A percentile compares a stretch with the other conserved stretches of the same genome.
Conservation (phyloP, 768 basidiomycete species). For the Cystobasidiopsis lactophilus region DNA sequence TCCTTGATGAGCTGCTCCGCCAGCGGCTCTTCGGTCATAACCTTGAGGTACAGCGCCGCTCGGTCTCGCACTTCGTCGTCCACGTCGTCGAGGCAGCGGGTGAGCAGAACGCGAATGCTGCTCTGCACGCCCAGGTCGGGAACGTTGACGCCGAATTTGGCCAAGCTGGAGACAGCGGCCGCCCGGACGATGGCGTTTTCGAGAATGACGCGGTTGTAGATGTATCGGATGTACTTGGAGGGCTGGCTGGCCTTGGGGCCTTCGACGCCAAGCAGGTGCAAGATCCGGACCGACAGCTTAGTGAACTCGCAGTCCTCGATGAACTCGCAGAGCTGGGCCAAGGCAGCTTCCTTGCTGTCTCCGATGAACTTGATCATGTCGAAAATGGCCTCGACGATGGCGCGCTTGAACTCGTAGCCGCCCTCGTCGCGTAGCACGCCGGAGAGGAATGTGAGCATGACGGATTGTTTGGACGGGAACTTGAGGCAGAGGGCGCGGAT, state of each 20-base stretch:
- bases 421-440: constrained; percentile 94
- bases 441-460: constrained; percentile 92
- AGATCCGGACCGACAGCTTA: constrained; percentile 87
- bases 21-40: constrained; percentile 53
- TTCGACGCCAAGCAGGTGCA: constrained; percentile 84
- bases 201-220: constrained; percentile 95
- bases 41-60: constrained; percentile 76
- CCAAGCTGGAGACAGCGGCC: constrained; percentile 80
- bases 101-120: constrained; percentile 69
- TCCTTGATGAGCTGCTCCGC: constrained; percentile 78
- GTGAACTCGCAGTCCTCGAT: constrained; percentile 99
- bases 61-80: constrained; percentile 98
- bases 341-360: constrained; percentile 89
- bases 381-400: constrained; percentile 96
- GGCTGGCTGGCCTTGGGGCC: constrained; percentile 92
- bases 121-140: constrained; percentile 51
- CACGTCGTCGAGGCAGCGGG: constrained; percentile 83
- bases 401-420: constrained; percentile 97
- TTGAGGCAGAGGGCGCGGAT: constrained; percentile 96
- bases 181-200: constrained; percentile 96
- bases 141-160: constrained; percentile 87
- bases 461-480: constrained; percentile 86
- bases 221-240: constrained; percentile 95
- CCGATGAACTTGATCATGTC: constrained; percentile 98
- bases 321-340: constrained; percentile 96